Base-by-base conservation (phyloP, 257 asterid species). In the Solanum clarkiae region DNA sequence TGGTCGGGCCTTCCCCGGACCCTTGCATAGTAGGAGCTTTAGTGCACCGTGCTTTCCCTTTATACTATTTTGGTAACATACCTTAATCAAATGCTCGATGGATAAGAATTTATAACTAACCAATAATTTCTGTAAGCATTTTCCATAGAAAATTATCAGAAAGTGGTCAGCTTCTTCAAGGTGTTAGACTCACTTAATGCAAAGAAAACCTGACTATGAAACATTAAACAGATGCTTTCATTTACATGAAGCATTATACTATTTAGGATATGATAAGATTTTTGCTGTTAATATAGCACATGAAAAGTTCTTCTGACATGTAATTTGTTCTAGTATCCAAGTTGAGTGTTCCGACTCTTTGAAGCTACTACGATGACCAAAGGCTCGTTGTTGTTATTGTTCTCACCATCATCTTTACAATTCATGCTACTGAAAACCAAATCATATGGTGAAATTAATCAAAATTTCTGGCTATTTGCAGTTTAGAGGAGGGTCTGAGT, bases 401-500 rank as follows among this genome's bases (percentile, higher is more conserved):
- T 75, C 32, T 42, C 80, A 42, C 3, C 80, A 6, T 71, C 32
- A 10, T 44, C 80, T 69, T 32, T 42, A 20, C 32, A 20, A 2
- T 0, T 2, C 32, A 20, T 22, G 44, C 82, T 49, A 24, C 45
- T 75, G 80, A 75, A 75, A 15, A 24, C 15, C 82, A 75, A 75
- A 49, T 17, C 1, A 24, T 65, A 83, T 18, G 65, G 75, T 29
- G 80, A 65, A 26, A 68, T 68, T 54, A 14, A 84, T 54, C 22
- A 32, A 55, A 74, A 9, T 44, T 79, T 84, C 82, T 86, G 22
- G 32, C 70, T 70, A 71, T 83, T 29, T 91, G 92, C 95, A 96
- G 99, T 96, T 93, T 84, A 89, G 98, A 87, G 99, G 98, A 72
- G 98, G 98, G 60, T 92, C 96, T 0, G 99, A 96, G 87, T 86